A percentile compares a stretch with the other conserved stretches of the same genome.
phyloP scores from a whole-genome alignment of 306 rosid species.

The Sesbania bispinosa region DNA sequence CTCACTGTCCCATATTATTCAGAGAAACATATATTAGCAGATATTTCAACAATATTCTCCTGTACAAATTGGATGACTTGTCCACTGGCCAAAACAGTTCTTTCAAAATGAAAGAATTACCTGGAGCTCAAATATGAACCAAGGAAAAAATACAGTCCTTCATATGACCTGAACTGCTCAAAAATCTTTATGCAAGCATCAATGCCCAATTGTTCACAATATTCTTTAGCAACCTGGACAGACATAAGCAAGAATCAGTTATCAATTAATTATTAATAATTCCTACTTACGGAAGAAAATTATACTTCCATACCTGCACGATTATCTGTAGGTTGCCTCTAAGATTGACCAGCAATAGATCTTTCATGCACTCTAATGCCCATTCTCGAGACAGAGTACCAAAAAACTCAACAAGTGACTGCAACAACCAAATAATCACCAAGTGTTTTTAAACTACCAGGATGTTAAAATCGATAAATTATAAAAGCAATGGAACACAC shows the following conservation, averaged over 20 bases:
- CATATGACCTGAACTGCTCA: slow-evolving; percentile 98
- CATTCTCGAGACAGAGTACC: slow-evolving; percentile 94
- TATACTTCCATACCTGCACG: slow-evolving; percentile 64
- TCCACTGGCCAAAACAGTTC: background rate
- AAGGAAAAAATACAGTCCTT: slow-evolving; percentile 93
- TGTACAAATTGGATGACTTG: background rate
- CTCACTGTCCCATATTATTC: slow-evolving; percentile 73
- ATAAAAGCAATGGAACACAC: slow-evolving; percentile 24
- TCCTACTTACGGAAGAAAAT: background rate
- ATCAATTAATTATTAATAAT: slow-evolving; percentile 1
- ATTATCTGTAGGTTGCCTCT: slow-evolving; percentile 98
- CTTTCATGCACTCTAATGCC: slow-evolving; percentile 99
- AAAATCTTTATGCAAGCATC: slow-evolving; percentile 92
- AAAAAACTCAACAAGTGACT: slow-evolving; percentile 96
- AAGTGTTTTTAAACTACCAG: slow-evolving; percentile 8
- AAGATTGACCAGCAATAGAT: slow-evolving; percentile 91
- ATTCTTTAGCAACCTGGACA: slow-evolving; percentile 93
- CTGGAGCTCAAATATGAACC: slow-evolving; percentile 98
- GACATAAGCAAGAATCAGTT: slow-evolving; percentile 21
- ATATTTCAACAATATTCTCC: slow-evolving; percentile 9
- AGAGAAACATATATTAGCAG: slow-evolving; percentile 17
- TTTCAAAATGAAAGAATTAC: slow-evolving; percentile 37
- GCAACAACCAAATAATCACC: slow-evolving; percentile 31
- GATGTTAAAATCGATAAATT: slow-evolving; percentile 13
- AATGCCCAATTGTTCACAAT: slow-evolving; percentile 91